Percentiles rank a stretch among this genome's conserved stretches.
Evolutionary conservation across 176 grass and related monocot species (phyloP).

Genomic region (maize (Zea mays)): DNA sequence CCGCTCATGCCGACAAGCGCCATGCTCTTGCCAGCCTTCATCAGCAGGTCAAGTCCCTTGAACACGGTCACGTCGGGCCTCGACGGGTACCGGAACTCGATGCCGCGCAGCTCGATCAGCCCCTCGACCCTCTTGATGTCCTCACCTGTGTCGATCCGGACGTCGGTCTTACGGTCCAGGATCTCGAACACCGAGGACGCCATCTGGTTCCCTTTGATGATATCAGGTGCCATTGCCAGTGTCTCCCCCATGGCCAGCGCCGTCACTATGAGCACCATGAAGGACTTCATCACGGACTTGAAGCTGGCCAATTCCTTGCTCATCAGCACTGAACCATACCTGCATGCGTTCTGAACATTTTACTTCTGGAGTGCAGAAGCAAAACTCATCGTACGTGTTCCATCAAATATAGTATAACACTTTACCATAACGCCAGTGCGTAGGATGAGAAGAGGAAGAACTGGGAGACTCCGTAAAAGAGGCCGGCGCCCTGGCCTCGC

Average conservation of each 20-base stretch:
- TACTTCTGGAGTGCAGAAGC: neutral
- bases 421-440: slow-evolving; percentile 80
- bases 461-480: slow-evolving; percentile 91
- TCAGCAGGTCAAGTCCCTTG: slow-evolving; percentile 72
- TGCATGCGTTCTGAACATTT: slow-evolving; percentile 46
- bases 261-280: slow-evolving; percentile 95
- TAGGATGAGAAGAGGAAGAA: slow-evolving; percentile 96
- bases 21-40: slow-evolving; percentile 96
- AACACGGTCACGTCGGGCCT: slow-evolving; percentile 77
- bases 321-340: slow-evolving; percentile 92
- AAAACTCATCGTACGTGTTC: neutral
- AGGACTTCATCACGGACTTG: slow-evolving; percentile 92
- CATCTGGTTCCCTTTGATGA: slow-evolving; percentile 99
- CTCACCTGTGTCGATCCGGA: slow-evolving; percentile 61
- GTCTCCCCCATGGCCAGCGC: slow-evolving; percentile 88
- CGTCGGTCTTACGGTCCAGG: slow-evolving; percentile 81
- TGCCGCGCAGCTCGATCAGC: slow-evolving; percentile 63
- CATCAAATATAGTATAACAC: neutral
- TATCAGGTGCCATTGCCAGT: slow-evolving; percentile 80
- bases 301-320: slow-evolving; percentile 76
- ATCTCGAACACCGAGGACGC: slow-evolving; percentile 85
- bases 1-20: slow-evolving; percentile 94
- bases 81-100: slow-evolving; percentile 82
- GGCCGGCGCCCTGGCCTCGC: slow-evolving; percentile 78
- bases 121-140: slow-evolving; percentile 73